Conservation (phyloP, 2,329 filamentous ascomycete genomes). For the Pseudogymnoascus sp. region DNA sequence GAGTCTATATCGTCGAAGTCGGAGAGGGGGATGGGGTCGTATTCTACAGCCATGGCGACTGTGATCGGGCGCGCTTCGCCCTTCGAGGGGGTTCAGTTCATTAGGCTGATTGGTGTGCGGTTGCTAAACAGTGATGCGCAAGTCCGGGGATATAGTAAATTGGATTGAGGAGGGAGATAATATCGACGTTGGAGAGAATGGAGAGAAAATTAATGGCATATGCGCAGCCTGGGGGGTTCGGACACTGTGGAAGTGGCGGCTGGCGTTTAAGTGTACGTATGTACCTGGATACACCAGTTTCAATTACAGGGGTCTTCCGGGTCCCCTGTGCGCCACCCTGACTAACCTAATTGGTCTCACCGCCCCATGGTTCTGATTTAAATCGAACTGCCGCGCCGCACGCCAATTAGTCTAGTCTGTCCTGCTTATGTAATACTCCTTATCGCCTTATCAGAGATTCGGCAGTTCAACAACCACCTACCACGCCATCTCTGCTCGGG, state of each 20-base stretch:
- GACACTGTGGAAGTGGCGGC: not conserved
- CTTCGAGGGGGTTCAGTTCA: not conserved
- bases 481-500: not conserved
- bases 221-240: not conserved
- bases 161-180: not conserved
- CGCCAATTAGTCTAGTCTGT: not conserved
- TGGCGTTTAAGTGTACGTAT: not conserved
- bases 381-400: not conserved
- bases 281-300: not conserved
- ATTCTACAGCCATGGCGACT: conserved; percentile 5
- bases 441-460: not conserved
- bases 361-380: not conserved
- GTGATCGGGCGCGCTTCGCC: conserved; percentile 2
- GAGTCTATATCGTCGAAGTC: conserved; percentile 5
- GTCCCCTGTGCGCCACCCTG: not conserved
- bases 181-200: not conserved
- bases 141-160: not conserved
- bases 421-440: not conserved
- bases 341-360: not conserved
- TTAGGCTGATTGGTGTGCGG: not conserved
- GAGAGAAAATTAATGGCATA: not conserved
- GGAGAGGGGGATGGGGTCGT: not conserved
- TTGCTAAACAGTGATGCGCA: not conserved
- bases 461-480: not conserved
- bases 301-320: not conserved